Evolutionary conservation across 2,329 filamentous ascomycete genomes (phyloP).

Genomic region (Allantophomopsis cytisporea): DNA sequence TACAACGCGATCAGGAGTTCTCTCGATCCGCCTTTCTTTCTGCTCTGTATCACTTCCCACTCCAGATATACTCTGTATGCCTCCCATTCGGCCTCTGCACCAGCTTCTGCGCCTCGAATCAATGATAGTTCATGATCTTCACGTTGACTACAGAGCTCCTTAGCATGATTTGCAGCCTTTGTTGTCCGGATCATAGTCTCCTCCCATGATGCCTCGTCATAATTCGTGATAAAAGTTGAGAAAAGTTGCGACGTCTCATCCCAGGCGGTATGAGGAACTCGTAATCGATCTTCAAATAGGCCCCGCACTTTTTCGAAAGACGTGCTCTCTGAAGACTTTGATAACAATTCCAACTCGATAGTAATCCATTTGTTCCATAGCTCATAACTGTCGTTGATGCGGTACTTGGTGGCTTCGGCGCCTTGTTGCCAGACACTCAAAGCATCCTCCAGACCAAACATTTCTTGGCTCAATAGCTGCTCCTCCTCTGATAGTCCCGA

Average conservation of each 20-base stretch:
- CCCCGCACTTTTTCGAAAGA: constrained; percentile 51
- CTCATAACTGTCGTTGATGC: constrained; percentile 61
- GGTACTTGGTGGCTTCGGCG: constrained; percentile 58
- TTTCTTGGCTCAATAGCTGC: constrained; percentile 50
- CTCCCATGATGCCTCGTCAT: constrained; percentile 60
- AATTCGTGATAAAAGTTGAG: constrained; percentile 60
- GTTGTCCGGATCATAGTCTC: constrained; percentile 58
- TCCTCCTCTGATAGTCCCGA: constrained; percentile 53
- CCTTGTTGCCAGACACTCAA: constrained; percentile 60
- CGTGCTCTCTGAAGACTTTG: constrained; percentile 35
- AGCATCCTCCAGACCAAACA: constrained; percentile 56
- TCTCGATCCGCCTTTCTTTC: constrained; percentile 31
- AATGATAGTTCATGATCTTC: constrained; percentile 57
- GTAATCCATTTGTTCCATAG: constrained; percentile 72
- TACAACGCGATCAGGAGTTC: constrained; percentile 51
- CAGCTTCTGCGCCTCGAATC: constrained; percentile 38
- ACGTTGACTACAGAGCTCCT: constrained; percentile 47
- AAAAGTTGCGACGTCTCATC: constrained; percentile 62
- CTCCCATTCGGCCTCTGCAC: constrained; percentile 34
- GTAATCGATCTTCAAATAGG: constrained; percentile 57
- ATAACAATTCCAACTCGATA: constrained; percentile 55
- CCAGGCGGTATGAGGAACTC: constrained; percentile 62
- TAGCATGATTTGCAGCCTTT: constrained; percentile 46
- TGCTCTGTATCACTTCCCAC: constrained; percentile 62
- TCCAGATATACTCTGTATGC: constrained; percentile 59